Conservation (phyloP, 1,139 yeast species). For the Lodderomyces pseudojiufengensis region DNA sequence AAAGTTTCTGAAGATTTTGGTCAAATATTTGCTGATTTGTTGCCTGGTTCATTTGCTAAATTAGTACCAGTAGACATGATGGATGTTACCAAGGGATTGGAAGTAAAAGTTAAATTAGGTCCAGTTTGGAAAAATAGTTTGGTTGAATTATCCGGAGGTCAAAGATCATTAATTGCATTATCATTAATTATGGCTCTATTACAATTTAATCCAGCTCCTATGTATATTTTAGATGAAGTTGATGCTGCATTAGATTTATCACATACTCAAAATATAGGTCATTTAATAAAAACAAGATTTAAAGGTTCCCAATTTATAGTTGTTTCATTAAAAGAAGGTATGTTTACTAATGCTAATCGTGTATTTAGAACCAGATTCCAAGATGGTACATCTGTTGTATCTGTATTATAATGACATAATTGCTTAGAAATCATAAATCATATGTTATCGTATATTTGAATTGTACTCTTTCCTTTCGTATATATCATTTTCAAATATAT, state of each 20-base stretch:
- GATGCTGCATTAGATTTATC: constrained; percentile 97
- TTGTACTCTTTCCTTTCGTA: no score
- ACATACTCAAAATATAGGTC: constrained; percentile 97
- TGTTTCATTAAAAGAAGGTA: constrained; percentile 94
- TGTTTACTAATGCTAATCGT: constrained; percentile 96
- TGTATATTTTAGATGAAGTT: constrained; percentile 95
- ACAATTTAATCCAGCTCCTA: constrained; percentile 96
- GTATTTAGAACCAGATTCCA: constrained; percentile 92
- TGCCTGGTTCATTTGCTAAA: constrained; percentile 90
- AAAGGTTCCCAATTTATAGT: constrained; percentile 95
- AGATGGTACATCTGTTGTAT: constrained; percentile 93
- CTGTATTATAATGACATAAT: constrained; percentile 52
- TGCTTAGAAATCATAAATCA: no score
- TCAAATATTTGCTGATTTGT: constrained; percentile 79
- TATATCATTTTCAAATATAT: no score
- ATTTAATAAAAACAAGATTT: constrained; percentile 88
- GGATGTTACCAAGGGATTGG: constrained; percentile 88
- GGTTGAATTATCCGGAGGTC: constrained; percentile 96
- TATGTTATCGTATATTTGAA: no score
- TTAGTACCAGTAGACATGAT: constrained; percentile 74
- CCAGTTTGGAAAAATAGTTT: constrained; percentile 94
- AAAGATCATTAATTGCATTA: constrained; percentile 86
- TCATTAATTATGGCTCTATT: constrained; percentile 86
- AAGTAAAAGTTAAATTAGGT: constrained; percentile 87
- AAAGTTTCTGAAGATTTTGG: constrained; percentile 90